These are phyloP conservation scores for Erythrobasidium hasegawianum DNA, from an alignment of 1,284 basidiomycete species.

Conservation along the genomic window DNA sequence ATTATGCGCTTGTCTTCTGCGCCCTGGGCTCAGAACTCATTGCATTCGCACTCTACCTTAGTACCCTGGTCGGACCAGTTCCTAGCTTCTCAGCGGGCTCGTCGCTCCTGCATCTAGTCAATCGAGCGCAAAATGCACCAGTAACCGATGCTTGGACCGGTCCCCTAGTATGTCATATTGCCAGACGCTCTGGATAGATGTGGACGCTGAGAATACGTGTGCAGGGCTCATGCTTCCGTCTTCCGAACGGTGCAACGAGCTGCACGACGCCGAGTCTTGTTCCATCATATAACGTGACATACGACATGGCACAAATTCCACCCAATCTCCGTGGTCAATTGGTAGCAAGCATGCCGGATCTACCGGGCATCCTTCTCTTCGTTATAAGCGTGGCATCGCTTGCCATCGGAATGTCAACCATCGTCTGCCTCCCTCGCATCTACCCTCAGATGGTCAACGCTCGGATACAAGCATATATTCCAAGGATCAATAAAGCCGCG, in stretches of 20 bases:
- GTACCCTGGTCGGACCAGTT: not conserved
- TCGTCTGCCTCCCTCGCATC: not conserved
- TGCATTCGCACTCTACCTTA: not conserved
- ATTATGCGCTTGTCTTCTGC: not conserved
- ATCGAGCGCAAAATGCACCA: not conserved
- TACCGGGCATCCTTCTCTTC: not conserved
- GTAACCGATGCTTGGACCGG: not conserved
- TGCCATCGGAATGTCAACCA: not conserved
- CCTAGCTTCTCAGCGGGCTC: not conserved
- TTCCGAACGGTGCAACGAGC: not conserved
- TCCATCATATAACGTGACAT: not conserved
- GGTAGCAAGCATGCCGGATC: not conserved
- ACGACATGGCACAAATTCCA: not conserved
- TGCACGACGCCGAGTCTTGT: not conserved
- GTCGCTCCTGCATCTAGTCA: not conserved
- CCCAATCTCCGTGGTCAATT: not conserved
- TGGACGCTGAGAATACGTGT: not conserved
- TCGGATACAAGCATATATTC: not conserved
- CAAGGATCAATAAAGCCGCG: not conserved
- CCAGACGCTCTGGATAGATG: no score
- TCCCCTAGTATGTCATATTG: not conserved
- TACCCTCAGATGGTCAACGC: not conserved
- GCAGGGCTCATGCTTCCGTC: not conserved
- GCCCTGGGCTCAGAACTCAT: not conserved
- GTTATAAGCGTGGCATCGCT: not conserved